Percentiles rank a stretch among this genome's conserved stretches.
Evolutionary conservation across 2,329 filamentous ascomycete species (phyloP).

Genomic region (Trichoderma atrobrunneum): DNA sequence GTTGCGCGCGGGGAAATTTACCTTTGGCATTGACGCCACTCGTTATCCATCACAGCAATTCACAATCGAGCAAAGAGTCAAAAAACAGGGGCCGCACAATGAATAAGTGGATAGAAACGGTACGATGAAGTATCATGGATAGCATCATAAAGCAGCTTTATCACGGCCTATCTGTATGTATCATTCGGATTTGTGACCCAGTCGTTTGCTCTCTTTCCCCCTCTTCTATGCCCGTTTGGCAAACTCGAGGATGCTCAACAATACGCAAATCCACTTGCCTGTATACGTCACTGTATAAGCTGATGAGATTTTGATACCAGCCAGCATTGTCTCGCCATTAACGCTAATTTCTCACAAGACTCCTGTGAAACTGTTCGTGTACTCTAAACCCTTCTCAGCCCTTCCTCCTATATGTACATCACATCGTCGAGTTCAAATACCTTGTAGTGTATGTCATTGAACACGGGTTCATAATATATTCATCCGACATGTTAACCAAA

Average conservation of each 20-base stretch:
- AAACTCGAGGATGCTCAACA: not conserved
- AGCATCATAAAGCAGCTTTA: not conserved
- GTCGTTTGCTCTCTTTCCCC: not conserved
- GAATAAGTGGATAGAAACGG: not conserved
- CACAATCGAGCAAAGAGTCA: not conserved
- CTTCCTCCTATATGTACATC: not conserved
- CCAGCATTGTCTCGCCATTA: not conserved
- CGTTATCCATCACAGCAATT: not conserved
- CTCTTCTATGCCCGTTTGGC: not conserved
- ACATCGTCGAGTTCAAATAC: not conserved
- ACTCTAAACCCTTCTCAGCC: not conserved
- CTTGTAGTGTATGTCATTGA: not conserved
- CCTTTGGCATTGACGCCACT: not conserved
- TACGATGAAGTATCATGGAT: not conserved
- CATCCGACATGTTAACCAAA: constrained; percentile 2
- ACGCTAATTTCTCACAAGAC: not conserved
- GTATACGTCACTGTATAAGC: not conserved
- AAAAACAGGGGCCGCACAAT: not conserved
- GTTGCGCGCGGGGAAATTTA: not conserved
- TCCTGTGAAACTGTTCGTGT: not conserved
- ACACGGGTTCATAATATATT: not conserved
- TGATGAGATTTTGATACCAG: not conserved
- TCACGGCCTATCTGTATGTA: not conserved
- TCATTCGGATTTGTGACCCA: not conserved
- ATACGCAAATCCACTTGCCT: no score